Evolutionary conservation across 2,329 filamentous ascomycete genomes (phyloP).

Genomic region (Paracoccidioides lutzii): DNA sequence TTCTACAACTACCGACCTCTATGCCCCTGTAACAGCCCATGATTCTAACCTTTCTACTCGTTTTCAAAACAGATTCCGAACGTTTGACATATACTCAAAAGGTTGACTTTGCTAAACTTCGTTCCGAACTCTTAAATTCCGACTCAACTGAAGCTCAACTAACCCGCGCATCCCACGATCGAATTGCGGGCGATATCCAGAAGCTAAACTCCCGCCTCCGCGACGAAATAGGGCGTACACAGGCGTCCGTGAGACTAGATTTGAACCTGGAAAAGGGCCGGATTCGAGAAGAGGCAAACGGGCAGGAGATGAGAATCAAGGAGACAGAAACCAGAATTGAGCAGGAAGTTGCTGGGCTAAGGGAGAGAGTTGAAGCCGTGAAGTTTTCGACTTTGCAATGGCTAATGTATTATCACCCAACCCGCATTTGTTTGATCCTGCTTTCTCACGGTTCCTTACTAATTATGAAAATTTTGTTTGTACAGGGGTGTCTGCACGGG

Average conservation of each 20-base stretch:
- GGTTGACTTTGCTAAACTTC: slow-evolving; percentile 94
- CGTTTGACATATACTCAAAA: slow-evolving; percentile 60
- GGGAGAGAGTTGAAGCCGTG: slow-evolving; percentile 88
- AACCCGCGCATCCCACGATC: slow-evolving; percentile 80
- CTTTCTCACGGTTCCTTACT: slow-evolving; percentile 11
- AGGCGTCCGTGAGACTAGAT: slow-evolving; percentile 83
- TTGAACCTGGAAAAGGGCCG: slow-evolving; percentile 93
- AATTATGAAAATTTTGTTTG: slow-evolving; percentile 12
- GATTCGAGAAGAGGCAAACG: slow-evolving; percentile 89
- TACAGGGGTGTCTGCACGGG: slow-evolving; percentile 51
- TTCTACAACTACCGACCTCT: neutral
- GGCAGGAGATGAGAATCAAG: slow-evolving; percentile 95
- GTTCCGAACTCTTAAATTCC: slow-evolving; percentile 81
- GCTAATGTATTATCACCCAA: slow-evolving; percentile 67
- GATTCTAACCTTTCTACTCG: neutral
- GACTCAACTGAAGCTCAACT: slow-evolving; percentile 84
- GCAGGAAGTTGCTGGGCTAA: slow-evolving; percentile 81
- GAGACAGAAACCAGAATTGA: slow-evolving; percentile 98
- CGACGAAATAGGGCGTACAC: slow-evolving; percentile 88
- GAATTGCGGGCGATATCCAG: slow-evolving; percentile 83
- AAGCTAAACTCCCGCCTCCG: slow-evolving; percentile 81
- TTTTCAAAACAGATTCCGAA: slow-evolving; percentile 31
- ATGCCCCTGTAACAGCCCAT: neutral
- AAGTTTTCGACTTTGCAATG: slow-evolving; percentile 98
- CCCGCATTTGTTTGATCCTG: neutral